phyloP scores from a whole-genome alignment of 139 green algal genomes.

The Picochlorum costavermella region DNA sequence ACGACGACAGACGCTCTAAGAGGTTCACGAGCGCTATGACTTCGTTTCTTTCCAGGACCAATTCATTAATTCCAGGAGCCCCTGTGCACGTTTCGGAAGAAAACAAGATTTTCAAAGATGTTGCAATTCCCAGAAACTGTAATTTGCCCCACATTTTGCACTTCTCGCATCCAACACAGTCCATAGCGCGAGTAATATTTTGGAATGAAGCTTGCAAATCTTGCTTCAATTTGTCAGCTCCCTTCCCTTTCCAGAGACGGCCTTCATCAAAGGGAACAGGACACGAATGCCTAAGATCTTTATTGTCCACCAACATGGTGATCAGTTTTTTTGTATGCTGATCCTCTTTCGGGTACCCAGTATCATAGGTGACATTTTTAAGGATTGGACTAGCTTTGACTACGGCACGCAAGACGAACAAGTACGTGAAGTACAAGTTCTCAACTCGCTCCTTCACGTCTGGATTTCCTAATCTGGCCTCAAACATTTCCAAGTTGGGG shows the following conservation, averaged over 20 bases:
- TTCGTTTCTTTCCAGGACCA: conserved; percentile 84
- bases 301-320: conserved; percentile 43
- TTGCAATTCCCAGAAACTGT: conserved; percentile 89
- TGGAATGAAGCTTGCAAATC: conserved; percentile 73
- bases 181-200: conserved; percentile 94
- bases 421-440: conserved; percentile 95
- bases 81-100: conserved; percentile 51
- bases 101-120: conserved; percentile 91
- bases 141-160: conserved; percentile 99
- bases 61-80: background rate
- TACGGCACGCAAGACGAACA: conserved; percentile 82
- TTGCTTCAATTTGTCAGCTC: conserved; percentile 45
- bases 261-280: conserved; percentile 89
- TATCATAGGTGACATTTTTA: conserved; percentile 45
- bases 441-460: conserved; percentile 41
- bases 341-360: conserved; percentile 59
- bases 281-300: conserved; percentile 57
- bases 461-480: conserved; percentile 45
- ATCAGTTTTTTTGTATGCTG: conserved; percentile 46
- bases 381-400: conserved; percentile 69
- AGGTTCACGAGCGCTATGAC: conserved; percentile 91
- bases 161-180: conserved; percentile 98
- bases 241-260: conserved; percentile 72
- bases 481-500: conserved; percentile 70
- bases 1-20: conserved; percentile 64